phyloP scores from a whole-genome alignment of 2,329 filamentous ascomycete genomes.

The Diaporthe citrichinensis region DNA sequence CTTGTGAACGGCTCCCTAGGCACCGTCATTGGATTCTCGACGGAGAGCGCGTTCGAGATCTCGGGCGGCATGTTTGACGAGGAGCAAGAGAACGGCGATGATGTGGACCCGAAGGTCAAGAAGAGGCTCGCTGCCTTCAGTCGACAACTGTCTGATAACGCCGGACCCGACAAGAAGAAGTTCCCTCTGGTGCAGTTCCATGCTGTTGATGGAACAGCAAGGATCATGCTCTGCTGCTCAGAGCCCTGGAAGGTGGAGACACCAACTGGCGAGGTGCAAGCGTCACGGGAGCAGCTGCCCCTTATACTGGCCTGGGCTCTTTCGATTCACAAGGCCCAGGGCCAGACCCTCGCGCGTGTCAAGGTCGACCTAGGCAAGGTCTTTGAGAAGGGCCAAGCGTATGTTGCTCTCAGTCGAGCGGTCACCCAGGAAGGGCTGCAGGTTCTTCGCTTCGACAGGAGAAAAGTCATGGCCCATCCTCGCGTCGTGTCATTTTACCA shows the following conservation, averaged over 20 bases:
- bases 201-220: slow-evolving; percentile 81
- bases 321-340: slow-evolving; percentile 98
- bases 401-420: slow-evolving; percentile 94
- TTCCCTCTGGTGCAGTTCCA: slow-evolving; percentile 91
- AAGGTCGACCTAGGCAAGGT: slow-evolving; percentile 93
- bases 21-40: slow-evolving; percentile 85
- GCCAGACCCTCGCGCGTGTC: slow-evolving; percentile 92
- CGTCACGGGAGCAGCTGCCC: slow-evolving; percentile 85
- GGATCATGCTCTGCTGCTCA: slow-evolving; percentile 84
- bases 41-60: slow-evolving; percentile 56
- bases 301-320: slow-evolving; percentile 97
- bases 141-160: slow-evolving; percentile 54
- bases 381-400: slow-evolving; percentile 98
- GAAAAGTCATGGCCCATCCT: slow-evolving; percentile 94
- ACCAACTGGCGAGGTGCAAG: slow-evolving; percentile 94
- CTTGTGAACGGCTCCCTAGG: slow-evolving; percentile 96
- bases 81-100: slow-evolving; percentile 47
- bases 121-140: slow-evolving; percentile 70
- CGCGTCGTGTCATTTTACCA: slow-evolving; percentile 89
- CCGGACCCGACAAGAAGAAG: slow-evolving; percentile 63
- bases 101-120: slow-evolving; percentile 58
- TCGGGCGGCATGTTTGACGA: slow-evolving; percentile 57
- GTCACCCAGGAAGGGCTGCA: slow-evolving; percentile 89
- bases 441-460: slow-evolving; percentile 88
- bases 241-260: slow-evolving; percentile 98